These are phyloP conservation scores for Inonotus hispidus DNA, from an alignment of 1,284 basidiomycete species.

Conservation along the genomic window DNA sequence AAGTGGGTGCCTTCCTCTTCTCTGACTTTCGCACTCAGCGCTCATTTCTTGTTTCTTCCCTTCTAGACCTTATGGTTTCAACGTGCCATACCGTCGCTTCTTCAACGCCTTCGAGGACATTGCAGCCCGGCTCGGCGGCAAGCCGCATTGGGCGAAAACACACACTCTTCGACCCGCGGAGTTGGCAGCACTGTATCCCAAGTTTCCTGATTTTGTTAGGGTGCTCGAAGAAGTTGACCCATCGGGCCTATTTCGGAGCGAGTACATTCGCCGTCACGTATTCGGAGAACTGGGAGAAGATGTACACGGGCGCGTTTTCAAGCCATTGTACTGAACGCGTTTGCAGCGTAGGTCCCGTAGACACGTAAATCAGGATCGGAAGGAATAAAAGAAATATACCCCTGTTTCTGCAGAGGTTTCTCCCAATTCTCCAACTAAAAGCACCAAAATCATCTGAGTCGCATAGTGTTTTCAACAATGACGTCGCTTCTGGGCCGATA, in stretches of 20 bases:
- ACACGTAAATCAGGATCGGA: not conserved
- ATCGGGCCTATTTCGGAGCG: constrained; percentile 72
- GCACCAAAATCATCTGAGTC: too few relatives aligned
- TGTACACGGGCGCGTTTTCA: constrained; percentile 52
- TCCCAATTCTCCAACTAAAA: not conserved
- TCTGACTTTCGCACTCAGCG: constrained; percentile 9
- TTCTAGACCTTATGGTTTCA: constrained; percentile 80
- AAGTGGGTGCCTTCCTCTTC: constrained; percentile 53
- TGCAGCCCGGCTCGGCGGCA: constrained; percentile 67
- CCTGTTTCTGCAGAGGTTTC: not conserved
- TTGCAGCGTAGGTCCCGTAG: not conserved
- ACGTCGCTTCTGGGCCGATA: not conserved
- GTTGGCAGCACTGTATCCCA: constrained; percentile 73
- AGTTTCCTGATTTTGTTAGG: constrained; percentile 74
- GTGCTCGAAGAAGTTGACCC: constrained; percentile 79
- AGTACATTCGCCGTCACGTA: constrained; percentile 73
- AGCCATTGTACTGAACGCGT: constrained; percentile 28
- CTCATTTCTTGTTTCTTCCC: constrained; percentile 14
- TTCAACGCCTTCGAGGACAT: constrained; percentile 82
- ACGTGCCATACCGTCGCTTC: constrained; percentile 81
- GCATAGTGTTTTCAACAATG: not conserved
- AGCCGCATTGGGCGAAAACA: constrained; percentile 97
- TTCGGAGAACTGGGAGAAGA: constrained; percentile 45
- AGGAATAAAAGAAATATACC: not conserved
- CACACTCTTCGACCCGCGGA: constrained; percentile 70